phyloP scores from a whole-genome alignment of 192 early-diverging fungal genomes.

The Chytriomyces sp. region DNA sequence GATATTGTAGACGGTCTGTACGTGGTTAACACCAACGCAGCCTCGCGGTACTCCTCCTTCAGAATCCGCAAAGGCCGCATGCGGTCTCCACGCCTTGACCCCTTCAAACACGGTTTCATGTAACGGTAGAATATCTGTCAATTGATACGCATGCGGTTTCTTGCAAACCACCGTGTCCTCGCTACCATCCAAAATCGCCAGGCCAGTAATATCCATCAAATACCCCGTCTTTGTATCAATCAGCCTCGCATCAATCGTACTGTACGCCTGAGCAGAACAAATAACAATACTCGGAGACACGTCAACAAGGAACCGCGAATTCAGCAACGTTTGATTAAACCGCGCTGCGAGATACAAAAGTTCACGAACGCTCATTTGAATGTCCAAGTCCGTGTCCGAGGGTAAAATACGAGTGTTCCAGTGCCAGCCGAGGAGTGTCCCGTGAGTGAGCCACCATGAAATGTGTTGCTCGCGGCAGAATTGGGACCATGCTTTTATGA shows the following conservation, averaged over 20 bases:
- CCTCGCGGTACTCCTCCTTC: constrained; percentile 32
- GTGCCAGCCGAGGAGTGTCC: constrained; percentile 50
- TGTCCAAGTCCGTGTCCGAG: constrained; percentile 45
- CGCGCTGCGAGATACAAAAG: not conserved
- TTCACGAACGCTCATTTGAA: not conserved
- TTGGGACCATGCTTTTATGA: constrained; percentile 21
- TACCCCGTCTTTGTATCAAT: constrained; percentile 23
- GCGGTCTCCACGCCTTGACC: constrained; percentile 16
- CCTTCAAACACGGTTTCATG: constrained; percentile 15
- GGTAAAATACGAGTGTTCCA: constrained; percentile 42
- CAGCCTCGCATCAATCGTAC: constrained; percentile 9
- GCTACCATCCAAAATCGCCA: not conserved
- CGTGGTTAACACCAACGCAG: not conserved
- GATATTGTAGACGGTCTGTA: not conserved
- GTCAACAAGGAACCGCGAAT: constrained; percentile 16
- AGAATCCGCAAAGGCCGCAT: constrained; percentile 20
- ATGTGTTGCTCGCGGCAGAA: constrained; percentile 40
- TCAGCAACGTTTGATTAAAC: constrained; percentile 23
- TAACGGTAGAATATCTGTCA: constrained; percentile 12
- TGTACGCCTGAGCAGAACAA: not conserved
- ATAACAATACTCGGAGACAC: not conserved
- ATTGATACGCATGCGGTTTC: constrained; percentile 6
- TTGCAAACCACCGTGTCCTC: not conserved
- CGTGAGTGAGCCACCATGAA: constrained; percentile 48
- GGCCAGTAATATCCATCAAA: constrained; percentile 17